Base-by-base conservation (phyloP, 805 yeast genomes). In the Candida tammaniensis region DNA sequence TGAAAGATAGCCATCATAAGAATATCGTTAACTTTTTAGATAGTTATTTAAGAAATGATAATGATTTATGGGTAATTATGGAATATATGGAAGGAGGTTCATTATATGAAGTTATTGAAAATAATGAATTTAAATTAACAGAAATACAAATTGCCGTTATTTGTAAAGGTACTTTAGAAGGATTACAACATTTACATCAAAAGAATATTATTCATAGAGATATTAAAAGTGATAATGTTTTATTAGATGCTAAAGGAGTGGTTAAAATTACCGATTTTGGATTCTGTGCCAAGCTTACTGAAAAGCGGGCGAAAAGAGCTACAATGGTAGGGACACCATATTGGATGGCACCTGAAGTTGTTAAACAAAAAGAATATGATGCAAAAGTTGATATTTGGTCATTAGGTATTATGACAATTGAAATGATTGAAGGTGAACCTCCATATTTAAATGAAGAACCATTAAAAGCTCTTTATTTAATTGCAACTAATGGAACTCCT, bases 81-180 rank as follows among this genome's bases (percentile, higher is more conserved):
- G 99, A 93, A 60, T 94, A 80, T 57, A 93, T 93, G 99, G 97
- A 94, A 64, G 98, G 98, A 35, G 99, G 99, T 1, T 85, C 96
- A 4, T 68, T 93, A 47, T 93, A 98, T 0, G 98, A 93, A 63
- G 86, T 94, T 25, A 89, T 94, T 52, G 96, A 88, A 37, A 86
- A 88, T 61, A 89, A 89, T 56, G 80, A 80, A 35, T 58, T 50
- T 44, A 72, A 76, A 30, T 63, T 93, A 48, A 74, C 76, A 12
- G 99, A 93, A 59, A 76, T 79, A 33, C 98, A 94, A 61, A 93
- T 94, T 45, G 86, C 97, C 2, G 78, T 89, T 3, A 87, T 93
- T 34, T 91, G 96, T 59, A 70, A 74, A 40, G 98, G 93, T 56
- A 87, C 97, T 0, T 76, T 89, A 17, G 80, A 81, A 57, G 99